Percentiles rank a stretch among this genome's conserved stretches.
Evolutionary conservation across 2,329 filamentous ascomycete species (phyloP).

Genomic region (Penicillium brasilianum): DNA sequence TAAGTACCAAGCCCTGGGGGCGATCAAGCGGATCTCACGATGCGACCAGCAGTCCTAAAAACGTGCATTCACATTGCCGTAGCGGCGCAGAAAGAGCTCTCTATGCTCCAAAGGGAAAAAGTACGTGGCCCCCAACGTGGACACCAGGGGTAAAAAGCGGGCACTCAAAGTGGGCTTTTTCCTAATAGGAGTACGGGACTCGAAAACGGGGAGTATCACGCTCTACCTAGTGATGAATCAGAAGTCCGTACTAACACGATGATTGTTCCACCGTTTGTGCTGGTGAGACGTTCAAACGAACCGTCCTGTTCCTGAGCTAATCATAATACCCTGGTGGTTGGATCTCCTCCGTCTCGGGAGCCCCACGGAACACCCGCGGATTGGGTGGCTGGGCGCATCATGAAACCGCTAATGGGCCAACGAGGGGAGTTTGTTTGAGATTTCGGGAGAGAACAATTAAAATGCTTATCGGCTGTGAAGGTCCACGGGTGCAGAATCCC

Average conservation of each 20-base stretch:
- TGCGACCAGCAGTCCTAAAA: neutral
- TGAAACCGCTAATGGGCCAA: constrained; percentile 25
- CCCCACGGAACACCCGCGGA: constrained; percentile 24
- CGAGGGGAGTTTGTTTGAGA: constrained; percentile 6
- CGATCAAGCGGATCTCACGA: constrained; percentile 14
- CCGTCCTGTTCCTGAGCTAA: constrained; percentile 17
- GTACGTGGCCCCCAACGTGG: neutral
- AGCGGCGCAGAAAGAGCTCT: neutral
- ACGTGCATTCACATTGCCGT: neutral
- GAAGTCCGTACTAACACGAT: neutral
- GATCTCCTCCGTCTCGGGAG: constrained; percentile 20
- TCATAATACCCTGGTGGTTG: constrained; percentile 10
- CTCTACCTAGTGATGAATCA: neutral
- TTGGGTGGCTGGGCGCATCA: constrained; percentile 25
- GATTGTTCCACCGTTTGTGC: constrained; percentile 17
- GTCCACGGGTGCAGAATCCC: neutral
- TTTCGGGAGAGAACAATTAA: neutral
- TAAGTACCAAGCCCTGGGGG: constrained; percentile 14
- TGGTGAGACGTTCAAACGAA: constrained; percentile 19
- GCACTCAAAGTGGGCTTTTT: constrained; percentile 4
- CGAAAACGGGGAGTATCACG: neutral
- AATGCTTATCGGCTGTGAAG: neutral
- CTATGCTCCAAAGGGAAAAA: neutral
- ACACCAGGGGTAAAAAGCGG: constrained; percentile 11
- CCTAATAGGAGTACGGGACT: constrained; percentile 7